These are phyloP conservation scores for Amesomyces nigricolor DNA, from an alignment of 2,329 filamentous ascomycete species.

Conservation along the genomic window DNA sequence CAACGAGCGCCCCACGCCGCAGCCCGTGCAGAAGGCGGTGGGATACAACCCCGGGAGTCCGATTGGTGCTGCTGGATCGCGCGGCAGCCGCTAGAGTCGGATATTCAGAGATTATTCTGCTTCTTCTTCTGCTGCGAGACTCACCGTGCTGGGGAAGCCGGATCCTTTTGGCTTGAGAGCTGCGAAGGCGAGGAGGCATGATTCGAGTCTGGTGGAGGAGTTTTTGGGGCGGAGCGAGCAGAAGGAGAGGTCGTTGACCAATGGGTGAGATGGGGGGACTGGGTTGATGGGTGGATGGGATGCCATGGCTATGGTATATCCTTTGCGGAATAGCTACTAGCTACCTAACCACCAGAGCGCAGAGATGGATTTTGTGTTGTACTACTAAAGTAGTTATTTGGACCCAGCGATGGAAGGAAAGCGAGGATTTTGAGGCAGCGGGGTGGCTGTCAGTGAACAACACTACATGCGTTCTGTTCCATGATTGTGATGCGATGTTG, in stretches of 20 bases:
- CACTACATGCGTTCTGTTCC: background rate
- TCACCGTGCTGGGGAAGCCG: background rate
- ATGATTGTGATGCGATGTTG: background rate
- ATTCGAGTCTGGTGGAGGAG: no score
- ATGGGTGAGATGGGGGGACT: no score
- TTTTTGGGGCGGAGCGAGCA: background rate
- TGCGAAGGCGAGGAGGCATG: no score
- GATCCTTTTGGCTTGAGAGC: background rate
- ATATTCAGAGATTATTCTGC: background rate
- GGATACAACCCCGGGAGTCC: conserved; percentile 61
- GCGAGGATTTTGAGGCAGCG: conserved; percentile 9
- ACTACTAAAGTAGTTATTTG: conserved; percentile 6
- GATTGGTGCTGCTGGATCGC: conserved; percentile 14
- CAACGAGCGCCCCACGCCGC: conserved; percentile 39
- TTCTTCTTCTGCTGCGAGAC: no score
- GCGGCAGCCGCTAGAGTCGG: conserved; percentile 13
- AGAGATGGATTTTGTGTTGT: conserved; percentile 4
- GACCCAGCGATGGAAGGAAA: conserved; percentile 5
- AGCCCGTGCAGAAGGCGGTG: conserved; percentile 38
- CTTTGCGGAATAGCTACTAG: conserved; percentile 3
- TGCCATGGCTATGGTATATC: background rate
- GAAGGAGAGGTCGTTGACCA: background rate
- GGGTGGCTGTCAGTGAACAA: background rate
- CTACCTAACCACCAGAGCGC: background rate
- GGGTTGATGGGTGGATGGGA: background rate